Base-by-base conservation (phyloP, 179 eudicot species). In the Silene noctiflora region DNA sequence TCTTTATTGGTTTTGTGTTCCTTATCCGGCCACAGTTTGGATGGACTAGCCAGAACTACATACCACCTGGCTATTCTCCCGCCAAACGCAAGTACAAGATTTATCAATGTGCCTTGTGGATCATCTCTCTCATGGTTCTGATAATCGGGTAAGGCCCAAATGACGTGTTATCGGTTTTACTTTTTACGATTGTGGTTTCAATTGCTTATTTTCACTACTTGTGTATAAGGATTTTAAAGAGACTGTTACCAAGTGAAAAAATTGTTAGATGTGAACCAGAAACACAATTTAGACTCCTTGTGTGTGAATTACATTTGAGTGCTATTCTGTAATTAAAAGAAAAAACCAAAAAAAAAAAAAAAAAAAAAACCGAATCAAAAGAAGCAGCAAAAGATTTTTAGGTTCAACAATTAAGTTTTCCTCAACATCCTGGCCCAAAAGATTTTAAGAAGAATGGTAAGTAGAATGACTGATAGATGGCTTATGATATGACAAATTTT, bases 1-100 rank as follows among this genome's bases (percentile, higher is more conserved):
- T 94, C 71, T 86, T 94, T 58, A 88, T 94, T 55, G 98, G 98
- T 27, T 94, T 89, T 85, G 87, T 94, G 74, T 83, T 94, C 72
- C 79, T 94, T 62, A 88, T 94, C 55, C 88, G 91, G 33, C 97
- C 98, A 16, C 96, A 90, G 56, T 88, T 82, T 78, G 91, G 91
- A 67, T 90, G 94, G 94, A 86, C 83, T 62, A 86, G 85, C 81
- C 94, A 83, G 83, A 84, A 81, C 78, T 85, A 92, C 60, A 77
- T 79, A 56, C 71, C 85, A 31, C 84, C 81, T 42, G 91, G 89
- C 48, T 46, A 64, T 72, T 44, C 85, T 53, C 62, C 85, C 5
- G 63, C 75, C 51, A 87, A 76, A 73, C 79, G 80, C 42, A 94
- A 94, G 79, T 91, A 83, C 81, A 94, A 87, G 86, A 79, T 76